Base-by-base conservation (phyloP, 331 rosid species). In the Rhamnella rubrinervis region DNA sequence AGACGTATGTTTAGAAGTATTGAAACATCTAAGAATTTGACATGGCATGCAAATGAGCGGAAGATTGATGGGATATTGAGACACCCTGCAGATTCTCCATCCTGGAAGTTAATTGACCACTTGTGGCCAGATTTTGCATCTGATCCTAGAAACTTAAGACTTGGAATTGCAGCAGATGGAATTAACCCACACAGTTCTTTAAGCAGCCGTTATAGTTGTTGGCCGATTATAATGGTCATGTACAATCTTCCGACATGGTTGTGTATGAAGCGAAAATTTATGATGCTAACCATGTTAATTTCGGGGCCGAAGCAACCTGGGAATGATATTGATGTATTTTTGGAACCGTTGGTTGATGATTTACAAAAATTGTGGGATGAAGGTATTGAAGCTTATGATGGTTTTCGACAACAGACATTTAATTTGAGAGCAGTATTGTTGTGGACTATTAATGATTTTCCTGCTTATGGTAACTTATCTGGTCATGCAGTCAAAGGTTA, bases 261-360 rank as follows among this genome's bases (percentile, higher is more conserved):
- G 8, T 38, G 50, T 11, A 35, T 11, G 31, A 63, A 9, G 9
- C 19, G 35, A 39, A 18, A 40, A 20, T 63, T 37, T 7, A 63
- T 28, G 2, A 13, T 44, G 47, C 4, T 59, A 6, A 20, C 74
- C 0, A 1, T 69, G 9, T 9, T 58, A 19, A 69, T 44, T 40
- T 55, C 59, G 1, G 58, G 66, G 7, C 65, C 65, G 5, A 57
- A 57, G 6, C 41, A 59, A 41, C 74, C 47, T 0, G 57, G 49
- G 6, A 69, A 69, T 25, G 57, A 58, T n/a, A 69, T 59, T n/a
- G 66, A 69, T 18, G 18, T 57, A 0, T 69, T 21, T 46, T 16
- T 69, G 7, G 55, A 5, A 6, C 57, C 56, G 5, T 65, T 65
- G 70, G 15, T 65, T 12, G 23, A 49, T 49, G 46, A 65, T 14